Conservation (phyloP, 2,329 filamentous ascomycete genomes). For the Aspergillus sp. region DNA sequence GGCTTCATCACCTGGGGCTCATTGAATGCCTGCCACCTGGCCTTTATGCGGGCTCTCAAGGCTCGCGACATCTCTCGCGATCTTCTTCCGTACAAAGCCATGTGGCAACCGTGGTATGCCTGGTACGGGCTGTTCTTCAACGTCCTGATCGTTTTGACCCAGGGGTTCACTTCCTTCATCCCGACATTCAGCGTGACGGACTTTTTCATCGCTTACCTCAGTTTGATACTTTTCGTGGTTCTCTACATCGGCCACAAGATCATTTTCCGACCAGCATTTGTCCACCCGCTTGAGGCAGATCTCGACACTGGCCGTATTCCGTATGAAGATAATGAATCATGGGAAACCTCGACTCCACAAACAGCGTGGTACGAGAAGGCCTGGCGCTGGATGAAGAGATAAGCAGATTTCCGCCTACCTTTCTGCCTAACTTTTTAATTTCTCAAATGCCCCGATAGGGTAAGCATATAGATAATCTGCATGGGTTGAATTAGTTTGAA, state of each 20-base stretch:
- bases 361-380: slow-evolving; percentile 18
- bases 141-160: slow-evolving; percentile 59
- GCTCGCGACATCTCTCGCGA: slow-evolving; percentile 54
- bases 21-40: slow-evolving; percentile 52
- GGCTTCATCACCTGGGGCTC: slow-evolving; percentile 28
- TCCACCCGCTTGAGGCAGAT: slow-evolving; percentile 36
- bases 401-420: not conserved
- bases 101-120: slow-evolving; percentile 58
- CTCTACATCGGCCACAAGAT: slow-evolving; percentile 57
- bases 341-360: slow-evolving; percentile 21
- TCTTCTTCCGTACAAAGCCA: slow-evolving; percentile 55
- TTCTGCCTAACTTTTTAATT: too few species aligned
- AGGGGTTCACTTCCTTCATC: slow-evolving; percentile 65
- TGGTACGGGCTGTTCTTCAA: slow-evolving; percentile 64
- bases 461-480: too few species aligned
- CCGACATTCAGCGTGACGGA: slow-evolving; percentile 50
- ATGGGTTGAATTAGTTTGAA: too few species aligned
- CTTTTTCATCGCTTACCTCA: slow-evolving; percentile 63
- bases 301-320: slow-evolving; percentile 33
- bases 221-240: slow-evolving; percentile 57
- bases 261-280: slow-evolving; percentile 27
- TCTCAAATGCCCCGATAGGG: too few species aligned
- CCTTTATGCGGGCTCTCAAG: slow-evolving; percentile 57
- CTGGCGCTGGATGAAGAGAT: slow-evolving; percentile 18
- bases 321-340: slow-evolving; percentile 22